These are phyloP conservation scores for Starmerella bombi DNA, from an alignment of 805 yeast species.

Conservation along the genomic window DNA sequence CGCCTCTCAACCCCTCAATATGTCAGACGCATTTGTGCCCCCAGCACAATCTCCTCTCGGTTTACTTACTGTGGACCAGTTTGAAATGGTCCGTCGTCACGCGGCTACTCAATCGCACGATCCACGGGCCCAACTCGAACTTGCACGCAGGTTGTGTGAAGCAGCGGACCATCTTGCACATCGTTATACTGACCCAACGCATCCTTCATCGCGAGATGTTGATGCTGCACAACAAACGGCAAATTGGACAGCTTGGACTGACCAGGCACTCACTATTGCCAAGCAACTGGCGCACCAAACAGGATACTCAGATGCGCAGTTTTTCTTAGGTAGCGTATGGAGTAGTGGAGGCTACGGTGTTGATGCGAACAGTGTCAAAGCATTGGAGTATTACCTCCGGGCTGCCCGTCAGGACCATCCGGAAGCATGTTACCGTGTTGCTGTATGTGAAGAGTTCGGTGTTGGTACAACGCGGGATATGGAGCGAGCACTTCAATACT, in stretches of 20 bases:
- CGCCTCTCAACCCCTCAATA: too few relatives aligned
- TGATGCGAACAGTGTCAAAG: slow-evolving; percentile 44
- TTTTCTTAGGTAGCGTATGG: slow-evolving; percentile 48
- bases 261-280: slow-evolving; percentile 46
- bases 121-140: slow-evolving; percentile 44
- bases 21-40: too few relatives aligned
- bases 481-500: slow-evolving; percentile 40
- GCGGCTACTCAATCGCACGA: slow-evolving; percentile 27
- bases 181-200: slow-evolving; percentile 30
- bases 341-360: slow-evolving; percentile 38
- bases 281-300: slow-evolving; percentile 39
- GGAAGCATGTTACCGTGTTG: slow-evolving; percentile 54
- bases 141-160: slow-evolving; percentile 48
- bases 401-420: slow-evolving; percentile 48
- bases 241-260: slow-evolving; percentile 43
- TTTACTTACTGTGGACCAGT: slow-evolving; percentile 22
- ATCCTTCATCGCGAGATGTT: slow-evolving; percentile 30
- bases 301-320: slow-evolving; percentile 41
- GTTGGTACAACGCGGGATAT: slow-evolving; percentile 37
- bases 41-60: slow-evolving; percentile 5
- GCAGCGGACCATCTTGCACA: slow-evolving; percentile 28
- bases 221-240: slow-evolving; percentile 35
- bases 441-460: slow-evolving; percentile 58
- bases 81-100: slow-evolving; percentile 23
- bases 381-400: slow-evolving; percentile 45